Evolutionary conservation across 2,329 filamentous ascomycete species (phyloP).

Genomic region (Phyllosticta citrichinensis): DNA sequence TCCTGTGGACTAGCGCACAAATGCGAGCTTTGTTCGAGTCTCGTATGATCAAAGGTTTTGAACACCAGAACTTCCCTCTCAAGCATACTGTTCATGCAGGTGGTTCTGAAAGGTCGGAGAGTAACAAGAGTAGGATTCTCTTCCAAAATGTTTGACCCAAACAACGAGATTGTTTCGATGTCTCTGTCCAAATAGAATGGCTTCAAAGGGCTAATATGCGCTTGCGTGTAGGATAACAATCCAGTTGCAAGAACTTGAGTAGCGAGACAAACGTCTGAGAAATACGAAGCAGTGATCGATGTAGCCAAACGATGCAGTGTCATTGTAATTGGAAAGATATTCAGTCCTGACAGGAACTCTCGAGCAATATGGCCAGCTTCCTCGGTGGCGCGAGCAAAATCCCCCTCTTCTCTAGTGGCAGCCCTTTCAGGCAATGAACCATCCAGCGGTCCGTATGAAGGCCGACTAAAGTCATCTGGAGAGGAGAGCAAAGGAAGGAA

Average conservation of each 20-base stretch:
- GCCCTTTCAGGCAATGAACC: too few species aligned
- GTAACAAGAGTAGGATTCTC: background rate
- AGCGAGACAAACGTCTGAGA: background rate
- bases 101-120: background rate
- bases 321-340: background rate
- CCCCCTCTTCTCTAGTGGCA: background rate
- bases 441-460: too few species aligned
- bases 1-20: background rate
- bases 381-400: background rate
- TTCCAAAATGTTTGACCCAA: background rate
- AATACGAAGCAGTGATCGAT: too few species aligned
- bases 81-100: constrained; percentile 7
- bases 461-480: too few species aligned
- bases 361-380: background rate
- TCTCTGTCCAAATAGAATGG: constrained; percentile 7
- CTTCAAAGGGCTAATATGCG: constrained; percentile 4
- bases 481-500: too few species aligned
- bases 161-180: background rate
- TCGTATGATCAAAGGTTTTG: too few species aligned
- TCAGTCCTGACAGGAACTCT: background rate
- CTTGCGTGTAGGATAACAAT: constrained; percentile 9
- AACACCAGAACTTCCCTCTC: background rate
- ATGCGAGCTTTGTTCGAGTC: too few species aligned
- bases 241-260: constrained; percentile 3
- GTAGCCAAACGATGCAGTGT: too few species aligned